These are phyloP conservation scores for Fusarium tupiense DNA, from an alignment of 2,329 filamentous ascomycete species.

Conservation along the genomic window DNA sequence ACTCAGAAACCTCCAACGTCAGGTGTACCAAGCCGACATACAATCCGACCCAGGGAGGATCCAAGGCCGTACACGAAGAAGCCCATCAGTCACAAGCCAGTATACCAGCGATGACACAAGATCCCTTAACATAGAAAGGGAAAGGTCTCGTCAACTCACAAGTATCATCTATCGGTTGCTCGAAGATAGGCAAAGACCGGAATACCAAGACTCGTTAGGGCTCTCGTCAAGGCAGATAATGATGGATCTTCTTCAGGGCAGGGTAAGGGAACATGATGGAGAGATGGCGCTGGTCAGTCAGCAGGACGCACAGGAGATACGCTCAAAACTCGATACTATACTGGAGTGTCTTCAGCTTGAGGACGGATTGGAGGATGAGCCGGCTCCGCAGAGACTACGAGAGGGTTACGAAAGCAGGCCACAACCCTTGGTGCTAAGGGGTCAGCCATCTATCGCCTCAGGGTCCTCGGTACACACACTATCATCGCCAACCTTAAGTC, in stretches of 20 bases:
- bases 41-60: constrained; percentile 1
- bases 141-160: neutral
- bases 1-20: neutral
- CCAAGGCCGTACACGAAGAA: neutral
- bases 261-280: neutral
- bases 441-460: neutral
- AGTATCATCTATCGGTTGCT: neutral
- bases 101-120: neutral
- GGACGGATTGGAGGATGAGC: neutral
- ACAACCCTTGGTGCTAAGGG: neutral
- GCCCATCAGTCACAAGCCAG: neutral
- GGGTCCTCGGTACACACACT: neutral
- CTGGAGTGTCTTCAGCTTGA: neutral
- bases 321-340: neutral
- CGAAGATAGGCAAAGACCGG: neutral
- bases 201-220: neutral
- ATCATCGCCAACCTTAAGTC: neutral
- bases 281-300: neutral
- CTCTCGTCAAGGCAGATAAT: neutral
- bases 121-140: neutral
- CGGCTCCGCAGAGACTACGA: accelerated
- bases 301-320: neutral
- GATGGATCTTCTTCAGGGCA: neutral
- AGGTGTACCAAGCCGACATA: neutral
- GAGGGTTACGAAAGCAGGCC: neutral